Base-by-base conservation (phyloP, 768 basidiomycete genomes). In the Neoboletus subvelutipes region DNA sequence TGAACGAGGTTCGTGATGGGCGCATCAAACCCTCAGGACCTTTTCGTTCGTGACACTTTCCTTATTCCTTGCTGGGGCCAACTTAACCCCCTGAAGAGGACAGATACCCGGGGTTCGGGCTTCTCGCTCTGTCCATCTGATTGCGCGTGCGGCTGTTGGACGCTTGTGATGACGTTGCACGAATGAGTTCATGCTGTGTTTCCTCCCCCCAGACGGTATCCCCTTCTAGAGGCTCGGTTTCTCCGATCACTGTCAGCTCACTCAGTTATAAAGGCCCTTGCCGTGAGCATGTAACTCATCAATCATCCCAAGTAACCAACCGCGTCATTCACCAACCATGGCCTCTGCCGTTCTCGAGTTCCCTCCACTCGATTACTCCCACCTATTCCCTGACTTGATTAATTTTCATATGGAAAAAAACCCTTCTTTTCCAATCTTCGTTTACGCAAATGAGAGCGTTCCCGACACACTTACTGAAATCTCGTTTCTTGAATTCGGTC, bases 401-500 rank as follows among this genome's bases (percentile, higher is more conserved):
- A 59, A 64, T 46, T 70, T 70, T 36, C 62, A 67, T 40, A 62
- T 68, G 50, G 52, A 63, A 17, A 61, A 45, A 41, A 73, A 73
- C 41, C 47, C 72, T 0, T 36, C 50, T n/a, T 48, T 62, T 18
- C 69, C 71, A 1, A 42, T 60, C 12, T 71, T 60, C 31, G 52
- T 59, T 6, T 67, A 61, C 42, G 13, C 50, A 5, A 45, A 65
- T 48, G 55, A 67, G 46, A 26, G 37, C n/a, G 15, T 9, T 59
- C 40, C 61, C 0, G 43, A 53, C 20, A 43, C 48, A 2, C 37
- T 52, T 47, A 69, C 57, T 17, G 62, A 66, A 37, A 61, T 73
- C n/a, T 61, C 64, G 5, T 58, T 63, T 29, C 58, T 64, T 37
- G 72, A 72, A 49, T 72, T 72, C 42, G 63, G 64, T 46, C 61